These are phyloP conservation scores for Quercus bicolor DNA, from an alignment of 306 rosid species.

Conservation along the genomic window DNA sequence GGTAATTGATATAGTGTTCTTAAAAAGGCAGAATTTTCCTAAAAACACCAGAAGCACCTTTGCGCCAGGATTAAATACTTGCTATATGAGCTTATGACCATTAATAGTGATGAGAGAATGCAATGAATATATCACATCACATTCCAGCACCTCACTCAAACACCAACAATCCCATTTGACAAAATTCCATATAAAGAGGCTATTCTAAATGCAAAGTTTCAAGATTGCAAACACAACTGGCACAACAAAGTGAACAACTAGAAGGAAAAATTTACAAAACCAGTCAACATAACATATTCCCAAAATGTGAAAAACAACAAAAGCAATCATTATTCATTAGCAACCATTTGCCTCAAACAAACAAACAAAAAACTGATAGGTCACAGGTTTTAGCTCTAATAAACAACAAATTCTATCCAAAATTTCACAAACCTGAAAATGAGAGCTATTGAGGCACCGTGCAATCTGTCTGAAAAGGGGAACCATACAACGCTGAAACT, in stretches of 20 bases:
- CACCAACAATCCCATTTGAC: not conserved
- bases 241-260: not conserved
- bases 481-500: constrained; percentile 94
- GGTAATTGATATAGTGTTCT: not conserved
- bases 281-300: not conserved
- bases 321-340: too few species aligned
- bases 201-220: not conserved
- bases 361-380: too few species aligned
- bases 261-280: not conserved
- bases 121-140: not conserved
- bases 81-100: not conserved
- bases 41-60: too few species aligned
- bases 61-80: too few species aligned
- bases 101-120: not conserved
- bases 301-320: too few species aligned
- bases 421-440: constrained; percentile 76
- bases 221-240: not conserved
- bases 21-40: not conserved
- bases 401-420: too few species aligned
- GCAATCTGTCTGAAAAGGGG: constrained; percentile 90
- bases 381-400: too few species aligned
- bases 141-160: not conserved
- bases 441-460: constrained; percentile 85
- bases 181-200: not conserved
- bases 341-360: too few species aligned